Conservation (phyloP, 129 eudicot species). For the carrot (Daucus carota) region DH1_v3.0 NC_030387.2:37966001-37966500, state of each 20-base stretch:
- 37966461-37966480: conserved; percentile 79
- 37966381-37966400: conserved; percentile 68
- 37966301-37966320: conserved; percentile 59
- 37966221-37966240: neutral
- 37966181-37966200: neutral
- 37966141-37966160: neutral
- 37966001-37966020: conserved; percentile 31
- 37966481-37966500: conserved; percentile 77
- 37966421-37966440: conserved; percentile 37
- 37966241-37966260: neutral
- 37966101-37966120: neutral
- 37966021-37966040: conserved; percentile 31
- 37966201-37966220: neutral
- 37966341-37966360: conserved; percentile 41
- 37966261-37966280: neutral
- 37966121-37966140: neutral
- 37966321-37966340: conserved; percentile 65
- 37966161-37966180: neutral
- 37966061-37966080: conserved; percentile 39
- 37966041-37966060: conserved; percentile 57
- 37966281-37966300: neutral
- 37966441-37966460: conserved; percentile 62
- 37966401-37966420: conserved; percentile 61
- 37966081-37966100: neutral
- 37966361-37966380: conserved; percentile 62